Base-by-base conservation (phyloP, 1,139 yeast genomes). In the Zygoascus hellenicus region DNA sequence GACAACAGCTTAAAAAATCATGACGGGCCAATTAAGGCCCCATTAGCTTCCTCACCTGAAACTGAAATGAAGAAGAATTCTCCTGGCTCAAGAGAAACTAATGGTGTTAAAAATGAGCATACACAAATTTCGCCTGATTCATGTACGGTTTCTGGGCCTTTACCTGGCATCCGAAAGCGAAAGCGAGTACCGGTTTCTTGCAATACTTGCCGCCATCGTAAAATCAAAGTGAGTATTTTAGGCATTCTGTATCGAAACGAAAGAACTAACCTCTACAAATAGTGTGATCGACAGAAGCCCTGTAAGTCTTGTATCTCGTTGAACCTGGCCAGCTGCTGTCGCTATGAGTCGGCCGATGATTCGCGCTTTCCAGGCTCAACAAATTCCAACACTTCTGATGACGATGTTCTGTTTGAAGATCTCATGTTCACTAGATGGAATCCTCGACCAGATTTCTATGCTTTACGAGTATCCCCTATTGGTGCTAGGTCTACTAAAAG, bases 211-310 rank as follows among this genome's bases (percentile, higher is more conserved):
- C 48, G 60, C 26, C 48, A 54, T 31, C 48, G 59, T 13, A 57
- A 57, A 38, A 52, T 56, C 29, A 57, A 56, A 45, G 52, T 49
- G 38, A 19, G 52, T 36, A 14, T 33, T 28, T 13, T 9, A 2
- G n/a, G n/a, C n/a, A n/a, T n/a, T n/a, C 14, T 16, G 22, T 11
- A 3, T 36, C n/a, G 22, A 5, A 3, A 10, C n/a, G 9, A 11
- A 15, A 3, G n/a, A 13, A 10, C 36, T 32, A 29, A 29, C 35
- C n/a, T n/a, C 9, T 13, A n/a, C 30, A 26, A 9, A 33, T 10
- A 49, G 48, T 57, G 60, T 45, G 58, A 57, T 47, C 49, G 59
- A 2, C 50, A 49, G 26, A 51, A 50, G 17, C 60, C 60, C 9
- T 57, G 60, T 42, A 43, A 52, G 9, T 55, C 59, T 2, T 57